These are phyloP conservation scores for Tritrichomonas foetus DNA, from an alignment of 208 protist species.

Conservation along the genomic window DNA sequence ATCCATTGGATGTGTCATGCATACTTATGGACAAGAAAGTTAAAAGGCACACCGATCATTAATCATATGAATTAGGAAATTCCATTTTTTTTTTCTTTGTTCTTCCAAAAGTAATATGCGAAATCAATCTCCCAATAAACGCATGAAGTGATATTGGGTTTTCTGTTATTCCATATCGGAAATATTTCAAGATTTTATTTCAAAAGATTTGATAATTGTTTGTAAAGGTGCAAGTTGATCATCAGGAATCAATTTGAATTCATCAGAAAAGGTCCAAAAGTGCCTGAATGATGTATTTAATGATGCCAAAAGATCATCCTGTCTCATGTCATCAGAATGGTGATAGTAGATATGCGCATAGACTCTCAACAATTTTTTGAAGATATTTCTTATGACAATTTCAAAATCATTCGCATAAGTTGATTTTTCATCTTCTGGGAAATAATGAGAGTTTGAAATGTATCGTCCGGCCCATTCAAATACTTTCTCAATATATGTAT, in stretches of 20 bases:
- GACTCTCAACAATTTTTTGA: conserved; percentile 91
- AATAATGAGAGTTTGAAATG: background rate
- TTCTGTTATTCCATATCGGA: too few relatives aligned
- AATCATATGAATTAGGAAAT: too few relatives aligned
- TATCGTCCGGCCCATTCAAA: background rate
- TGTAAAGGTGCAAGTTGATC: background rate
- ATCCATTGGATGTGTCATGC: too few relatives aligned
- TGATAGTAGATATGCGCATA: conserved; percentile 96
- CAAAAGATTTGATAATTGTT: background rate
- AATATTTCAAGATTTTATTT: background rate
- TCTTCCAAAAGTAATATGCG: too few relatives aligned
- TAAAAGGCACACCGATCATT: too few relatives aligned
- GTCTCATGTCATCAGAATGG: conserved; percentile 84
- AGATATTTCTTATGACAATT: conserved; percentile 81
- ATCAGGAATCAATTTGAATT: conserved; percentile 62
- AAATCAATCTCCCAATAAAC: too few relatives aligned
- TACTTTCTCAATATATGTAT: background rate
- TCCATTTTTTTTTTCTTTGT: too few relatives aligned
- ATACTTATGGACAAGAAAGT: too few relatives aligned
- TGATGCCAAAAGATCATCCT: conserved; percentile 86
- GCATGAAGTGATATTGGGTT: too few relatives aligned
- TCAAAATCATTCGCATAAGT: conserved; percentile 69
- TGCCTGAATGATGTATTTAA: conserved; percentile 79
- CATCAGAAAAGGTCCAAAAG: conserved; percentile 72
- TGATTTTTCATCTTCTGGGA: background rate